These are phyloP conservation scores for Cinchona pubescens DNA, from an alignment of 257 asterid species.

Conservation along the genomic window DNA sequence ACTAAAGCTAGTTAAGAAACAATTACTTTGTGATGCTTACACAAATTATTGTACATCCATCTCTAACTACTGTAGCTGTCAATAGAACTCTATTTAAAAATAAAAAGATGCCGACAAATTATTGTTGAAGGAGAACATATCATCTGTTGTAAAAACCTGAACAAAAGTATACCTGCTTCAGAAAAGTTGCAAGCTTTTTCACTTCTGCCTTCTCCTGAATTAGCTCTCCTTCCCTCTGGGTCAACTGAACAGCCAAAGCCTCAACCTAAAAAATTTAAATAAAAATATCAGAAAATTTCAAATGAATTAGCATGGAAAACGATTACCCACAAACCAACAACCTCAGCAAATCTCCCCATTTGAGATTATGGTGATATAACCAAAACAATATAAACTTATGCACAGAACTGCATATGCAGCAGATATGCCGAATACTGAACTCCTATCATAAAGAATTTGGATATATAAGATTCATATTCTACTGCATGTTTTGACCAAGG, in stretches of 20 bases:
- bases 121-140: background rate
- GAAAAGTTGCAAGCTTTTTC: constrained; percentile 77
- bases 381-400: background rate
- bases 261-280: constrained; percentile 48
- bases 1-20: background rate
- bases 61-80: background rate
- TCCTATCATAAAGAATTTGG: background rate
- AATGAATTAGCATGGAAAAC: background rate
- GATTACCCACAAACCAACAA: no score
- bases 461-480: background rate
- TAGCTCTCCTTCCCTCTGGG: constrained; percentile 89
- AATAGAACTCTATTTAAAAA: background rate
- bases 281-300: background rate
- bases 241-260: constrained; percentile 83
- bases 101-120: background rate
- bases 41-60: background rate
- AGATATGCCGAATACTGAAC: background rate
- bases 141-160: no score
- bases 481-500: background rate
- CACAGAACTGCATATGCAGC: background rate
- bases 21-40: no score
- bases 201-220: constrained; percentile 92
- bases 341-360: background rate
- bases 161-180: constrained; percentile 62
- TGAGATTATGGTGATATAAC: background rate